These are phyloP conservation scores for Rhodotorula diobovata DNA, from an alignment of 768 basidiomycete species.

Conservation along the genomic window DNA sequence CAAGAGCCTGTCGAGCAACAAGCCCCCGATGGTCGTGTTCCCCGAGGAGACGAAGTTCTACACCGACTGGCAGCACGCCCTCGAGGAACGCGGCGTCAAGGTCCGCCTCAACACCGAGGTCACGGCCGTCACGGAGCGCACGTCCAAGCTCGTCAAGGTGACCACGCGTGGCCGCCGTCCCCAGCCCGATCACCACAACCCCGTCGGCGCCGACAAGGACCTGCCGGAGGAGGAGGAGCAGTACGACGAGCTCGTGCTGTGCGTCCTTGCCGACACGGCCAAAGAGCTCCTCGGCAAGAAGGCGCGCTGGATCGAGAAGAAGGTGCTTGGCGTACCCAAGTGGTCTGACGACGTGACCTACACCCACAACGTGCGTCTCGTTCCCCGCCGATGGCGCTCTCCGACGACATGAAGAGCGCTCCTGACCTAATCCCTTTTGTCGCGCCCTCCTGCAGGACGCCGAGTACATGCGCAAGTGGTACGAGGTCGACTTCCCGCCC, in stretches of 20 bases:
- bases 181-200: constrained; percentile 48
- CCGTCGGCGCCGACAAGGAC: constrained; percentile 47
- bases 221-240: constrained; percentile 46
- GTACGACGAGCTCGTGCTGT: constrained; percentile 51
- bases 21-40: constrained; percentile 50
- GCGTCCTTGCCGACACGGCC: constrained; percentile 49
- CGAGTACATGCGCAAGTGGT: constrained; percentile 49
- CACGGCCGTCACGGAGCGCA: constrained; percentile 42
- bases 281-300: constrained; percentile 47
- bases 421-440: too few relatives aligned
- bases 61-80: constrained; percentile 46
- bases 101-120: constrained; percentile 50
- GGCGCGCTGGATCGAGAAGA: constrained; percentile 47
- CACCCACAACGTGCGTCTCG: constrained; percentile 46
- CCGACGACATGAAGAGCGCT: not conserved
- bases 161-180: constrained; percentile 44
- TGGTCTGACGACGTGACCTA: constrained; percentile 52
- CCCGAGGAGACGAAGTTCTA: constrained; percentile 46
- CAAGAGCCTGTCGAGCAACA: constrained; percentile 47
- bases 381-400: too few relatives aligned
- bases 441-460: constrained; percentile 20
- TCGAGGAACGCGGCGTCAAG: constrained; percentile 48
- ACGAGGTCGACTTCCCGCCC: constrained; percentile 46
- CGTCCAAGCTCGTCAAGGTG: constrained; percentile 45
- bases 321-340: constrained; percentile 47